A percentile compares a stretch with the other conserved stretches of the same genome.
These are phyloP conservation scores for Silene uniflora DNA, from an alignment of 148 eudicot genomes.

Conservation along the genomic window DNA sequence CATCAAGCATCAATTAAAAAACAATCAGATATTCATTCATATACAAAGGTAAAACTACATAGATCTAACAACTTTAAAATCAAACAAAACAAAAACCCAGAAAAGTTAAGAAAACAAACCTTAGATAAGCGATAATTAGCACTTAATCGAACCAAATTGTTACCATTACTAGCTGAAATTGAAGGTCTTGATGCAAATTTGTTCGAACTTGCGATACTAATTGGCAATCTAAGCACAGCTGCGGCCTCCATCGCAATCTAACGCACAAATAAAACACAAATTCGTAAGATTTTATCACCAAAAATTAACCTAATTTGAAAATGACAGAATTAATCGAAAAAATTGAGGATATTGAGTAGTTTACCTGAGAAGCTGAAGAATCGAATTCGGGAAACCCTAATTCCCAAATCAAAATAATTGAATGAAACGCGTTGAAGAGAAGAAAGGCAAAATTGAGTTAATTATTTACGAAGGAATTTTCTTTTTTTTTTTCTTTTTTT, in stretches of 20 bases:
- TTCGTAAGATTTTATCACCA: neutral
- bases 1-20: neutral
- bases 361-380: slow-evolving; percentile 5
- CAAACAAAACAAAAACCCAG: neutral
- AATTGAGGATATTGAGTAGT: neutral
- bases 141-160: slow-evolving; percentile 4
- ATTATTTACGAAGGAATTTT: neutral
- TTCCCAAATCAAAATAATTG: neutral
- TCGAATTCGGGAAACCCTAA: neutral
- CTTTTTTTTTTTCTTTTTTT: neutral
- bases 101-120: slow-evolving; percentile 3
- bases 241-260: slow-evolving; percentile 27
- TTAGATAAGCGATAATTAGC: slow-evolving; percentile 5
- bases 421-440: neutral
- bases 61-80: neutral
- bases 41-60: neutral
- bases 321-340: neutral
- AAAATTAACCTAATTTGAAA: neutral
- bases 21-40: too few relatives aligned
- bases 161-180: slow-evolving; percentile 4
- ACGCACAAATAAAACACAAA: neutral
- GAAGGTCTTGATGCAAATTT: slow-evolving; percentile 15
- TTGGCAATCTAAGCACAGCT: slow-evolving; percentile 22
- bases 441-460: neutral
- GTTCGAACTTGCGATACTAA: slow-evolving; percentile 12